phyloP scores from a whole-genome alignment of 2,329 filamentous ascomycete species.

The Plenodomus lindquistii region DNA sequence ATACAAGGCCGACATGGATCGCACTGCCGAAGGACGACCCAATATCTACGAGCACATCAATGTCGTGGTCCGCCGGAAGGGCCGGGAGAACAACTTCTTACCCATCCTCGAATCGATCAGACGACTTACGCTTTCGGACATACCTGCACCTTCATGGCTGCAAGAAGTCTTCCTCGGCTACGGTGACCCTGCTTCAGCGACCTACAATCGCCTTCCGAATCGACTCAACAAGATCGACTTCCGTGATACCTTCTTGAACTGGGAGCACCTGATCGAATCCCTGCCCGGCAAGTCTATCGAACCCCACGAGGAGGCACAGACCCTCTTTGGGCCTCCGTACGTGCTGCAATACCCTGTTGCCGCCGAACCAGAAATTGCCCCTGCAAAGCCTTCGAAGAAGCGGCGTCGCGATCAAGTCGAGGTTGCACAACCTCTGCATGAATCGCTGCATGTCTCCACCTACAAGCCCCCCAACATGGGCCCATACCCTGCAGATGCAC shows the following conservation, averaged over 20 bases:
- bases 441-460: slow-evolving; percentile 77
- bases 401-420: slow-evolving; percentile 77
- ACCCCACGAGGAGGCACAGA: slow-evolving; percentile 69
- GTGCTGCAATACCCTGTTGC: slow-evolving; percentile 67
- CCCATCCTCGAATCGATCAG: slow-evolving; percentile 90
- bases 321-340: slow-evolving; percentile 85
- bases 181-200: slow-evolving; percentile 86
- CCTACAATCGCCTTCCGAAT: slow-evolving; percentile 80
- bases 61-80: slow-evolving; percentile 77
- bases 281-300: slow-evolving; percentile 87
- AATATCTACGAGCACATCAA: slow-evolving; percentile 87
- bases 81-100: slow-evolving; percentile 96
- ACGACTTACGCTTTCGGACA: slow-evolving; percentile 79
- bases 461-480: slow-evolving; percentile 89
- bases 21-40: slow-evolving; percentile 65
- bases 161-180: slow-evolving; percentile 98
- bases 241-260: slow-evolving; percentile 91
- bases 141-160: slow-evolving; percentile 86
- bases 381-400: slow-evolving; percentile 75
- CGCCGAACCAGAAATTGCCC: slow-evolving; percentile 47
- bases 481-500: slow-evolving; percentile 83
- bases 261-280: slow-evolving; percentile 90
- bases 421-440: slow-evolving; percentile 59
- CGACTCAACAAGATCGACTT: slow-evolving; percentile 81
- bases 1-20: slow-evolving; percentile 77